A percentile compares a stretch with the other conserved stretches of the same genome.
Conservation (phyloP, 1,139 yeast genomes). For the Taiozyma sp. region DNA sequence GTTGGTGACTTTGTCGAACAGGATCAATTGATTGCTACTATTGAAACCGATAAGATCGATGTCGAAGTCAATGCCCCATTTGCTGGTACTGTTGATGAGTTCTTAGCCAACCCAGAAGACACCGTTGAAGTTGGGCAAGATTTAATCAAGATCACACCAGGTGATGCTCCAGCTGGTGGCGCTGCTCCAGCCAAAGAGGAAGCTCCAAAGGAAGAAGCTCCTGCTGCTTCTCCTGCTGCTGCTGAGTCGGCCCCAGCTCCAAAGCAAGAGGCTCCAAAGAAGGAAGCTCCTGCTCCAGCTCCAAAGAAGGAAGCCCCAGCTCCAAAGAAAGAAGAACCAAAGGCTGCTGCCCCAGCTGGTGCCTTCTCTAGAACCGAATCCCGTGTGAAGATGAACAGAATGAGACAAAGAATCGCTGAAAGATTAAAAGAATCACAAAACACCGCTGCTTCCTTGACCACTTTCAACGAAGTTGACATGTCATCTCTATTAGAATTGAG, state of each 20-base stretch:
- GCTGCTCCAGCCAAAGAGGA: slow-evolving; percentile 23
- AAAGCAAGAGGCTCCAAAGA: slow-evolving; percentile 26
- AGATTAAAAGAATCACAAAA: slow-evolving; percentile 99
- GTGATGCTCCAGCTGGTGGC: slow-evolving; percentile 74
- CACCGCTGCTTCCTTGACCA: slow-evolving; percentile 97
- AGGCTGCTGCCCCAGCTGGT: slow-evolving; percentile 35
- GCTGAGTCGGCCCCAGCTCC: slow-evolving; percentile 20
- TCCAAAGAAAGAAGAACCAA: slow-evolving; percentile 21
- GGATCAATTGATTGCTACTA: slow-evolving; percentile 94
- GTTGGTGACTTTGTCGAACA: slow-evolving; percentile 86
- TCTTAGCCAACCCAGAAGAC: slow-evolving; percentile 81
- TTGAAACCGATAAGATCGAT: slow-evolving; percentile 97
- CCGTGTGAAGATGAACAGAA: slow-evolving; percentile 98
- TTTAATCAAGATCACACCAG: slow-evolving; percentile 83
- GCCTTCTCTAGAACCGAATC: slow-evolving; percentile 80
- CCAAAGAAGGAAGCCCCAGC: slow-evolving; percentile 27
- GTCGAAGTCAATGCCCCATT: slow-evolving; percentile 96
- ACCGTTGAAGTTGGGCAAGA: slow-evolving; percentile 98
- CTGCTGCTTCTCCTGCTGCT: slow-evolving; percentile 27
- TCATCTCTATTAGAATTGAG: slow-evolving; percentile 89
- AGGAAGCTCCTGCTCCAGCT: slow-evolving; percentile 27
- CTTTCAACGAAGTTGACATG: slow-evolving; percentile 99
- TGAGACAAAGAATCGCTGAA: slow-evolving; percentile 98
- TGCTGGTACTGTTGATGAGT: slow-evolving; percentile 83
- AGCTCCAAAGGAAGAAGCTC: slow-evolving; percentile 23